Conservation (phyloP, 1,139 yeast genomes). For the Casaregolazyma suthepensis region DNA sequence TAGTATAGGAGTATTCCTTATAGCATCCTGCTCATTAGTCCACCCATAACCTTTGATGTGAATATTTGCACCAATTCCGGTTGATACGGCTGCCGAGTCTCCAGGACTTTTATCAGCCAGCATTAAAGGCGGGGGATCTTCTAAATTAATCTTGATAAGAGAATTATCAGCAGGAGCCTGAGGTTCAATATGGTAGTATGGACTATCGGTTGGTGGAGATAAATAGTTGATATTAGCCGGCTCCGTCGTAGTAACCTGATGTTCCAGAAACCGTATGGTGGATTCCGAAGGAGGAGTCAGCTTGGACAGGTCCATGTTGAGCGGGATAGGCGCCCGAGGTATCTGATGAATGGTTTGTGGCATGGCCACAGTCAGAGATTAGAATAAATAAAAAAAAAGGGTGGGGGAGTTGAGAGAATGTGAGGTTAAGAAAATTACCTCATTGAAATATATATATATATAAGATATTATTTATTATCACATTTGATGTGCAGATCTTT, state of each 20-base stretch:
- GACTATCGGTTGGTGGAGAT: not conserved
- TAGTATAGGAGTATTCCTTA: not conserved
- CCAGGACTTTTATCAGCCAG: not conserved
- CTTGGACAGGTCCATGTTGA: not conserved
- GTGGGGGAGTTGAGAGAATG: not conserved
- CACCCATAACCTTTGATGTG: not conserved
- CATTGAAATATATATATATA: not conserved
- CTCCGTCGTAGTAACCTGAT: not conserved
- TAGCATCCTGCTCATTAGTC: not conserved
- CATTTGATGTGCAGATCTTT: not conserved
- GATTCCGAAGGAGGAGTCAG: not conserved
- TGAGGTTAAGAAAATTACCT: not conserved
- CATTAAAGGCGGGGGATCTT: slow-evolving; percentile 18
- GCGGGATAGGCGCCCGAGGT: not conserved
- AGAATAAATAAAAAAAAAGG: not conserved
- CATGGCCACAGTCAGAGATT: not conserved
- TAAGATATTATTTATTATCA: not conserved
- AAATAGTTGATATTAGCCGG: not conserved
- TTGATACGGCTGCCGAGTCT: not conserved
- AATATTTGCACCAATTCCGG: not conserved
- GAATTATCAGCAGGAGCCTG: slow-evolving; percentile 17
- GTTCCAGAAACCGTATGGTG: not conserved
- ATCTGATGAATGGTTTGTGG: not conserved
- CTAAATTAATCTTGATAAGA: slow-evolving; percentile 22
- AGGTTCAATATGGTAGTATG: slow-evolving; percentile 12